Base-by-base conservation (phyloP, 805 yeast species). In the Barnettozyma wickerhamii region DNA sequence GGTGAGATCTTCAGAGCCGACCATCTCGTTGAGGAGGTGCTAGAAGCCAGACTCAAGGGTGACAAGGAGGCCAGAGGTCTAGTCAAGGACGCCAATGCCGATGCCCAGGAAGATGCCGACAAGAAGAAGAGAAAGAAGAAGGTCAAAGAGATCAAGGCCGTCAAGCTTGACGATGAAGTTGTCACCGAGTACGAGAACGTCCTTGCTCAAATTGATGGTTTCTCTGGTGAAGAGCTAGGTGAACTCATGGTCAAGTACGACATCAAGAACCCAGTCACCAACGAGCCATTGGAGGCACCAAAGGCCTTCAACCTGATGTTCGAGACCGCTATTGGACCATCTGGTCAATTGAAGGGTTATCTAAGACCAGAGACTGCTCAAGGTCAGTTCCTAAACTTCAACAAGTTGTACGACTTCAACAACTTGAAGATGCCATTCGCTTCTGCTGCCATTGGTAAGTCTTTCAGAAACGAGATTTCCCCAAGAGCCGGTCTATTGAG, bases 1-100 rank as follows among this genome's bases (percentile, higher is more conserved):
- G 99, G 99, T 52, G 99, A 93, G 70, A 93, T 93, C 55, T 93
- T 93, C 74, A 79, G 99, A 69, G 98, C 97, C 39, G 99, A 93
- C 66, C 99, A 93, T 66, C 72, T 93, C 56, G 95, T 93, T 37
- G 99, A 93, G 71, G 99, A 93, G 71, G 99, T 95, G 10, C 72
- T 93, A 54, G 99, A 93, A 72, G 75, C 95, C 45, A 80, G 99
- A 64, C 76, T 93, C 65, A 93, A 91, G 69, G 99, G 99, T 58
- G 95, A 93, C 70, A 81, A 86, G 67, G 91, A 87, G 59, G 99
- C 99, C 37, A 83, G 99, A 67, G 99, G 99, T 55, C 61, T 76
- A 41, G 68, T 70, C 19, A 64, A 64, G 14, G 70, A 65, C 39
- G 77, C 76, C 50, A 72, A 65, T 43, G 77, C 72, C 32, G 81